Evolutionary conservation across 2,329 filamentous ascomycete genomes (phyloP), one percentile per base, ranked within the genome.

Genomic region (Colletotrichum paranaense): DNA sequence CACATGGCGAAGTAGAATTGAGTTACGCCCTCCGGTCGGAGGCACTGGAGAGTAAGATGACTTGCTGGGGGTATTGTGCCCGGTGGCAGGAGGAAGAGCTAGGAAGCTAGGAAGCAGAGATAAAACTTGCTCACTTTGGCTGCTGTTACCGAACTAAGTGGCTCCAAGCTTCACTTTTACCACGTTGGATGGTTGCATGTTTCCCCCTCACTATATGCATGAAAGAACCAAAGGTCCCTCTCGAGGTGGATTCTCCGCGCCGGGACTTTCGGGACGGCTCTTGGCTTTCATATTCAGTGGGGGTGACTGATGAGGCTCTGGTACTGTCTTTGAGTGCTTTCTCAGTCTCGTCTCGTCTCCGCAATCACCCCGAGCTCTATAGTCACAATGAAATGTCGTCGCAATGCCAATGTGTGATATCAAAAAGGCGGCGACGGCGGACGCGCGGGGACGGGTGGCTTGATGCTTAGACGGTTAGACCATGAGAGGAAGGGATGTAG

Each of bases 91-190:
- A 52, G 46, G 38, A 42, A 42, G 5, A 35, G 16, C 38, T 49
- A 28, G 8, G 28, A 35, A 35, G 16, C 38, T 49, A 28, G 8
- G 28, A 35, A 26, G 14, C 49, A 9, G 38, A 26, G 42, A 49
- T 56, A 56, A 65, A 65, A 65, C 49, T 65, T 65, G 62, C 62
- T 65, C 62, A 65, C 62, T 62, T 4, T 49, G 19, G 14, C 14
- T 42, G 38, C 5, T 42, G 7, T 42, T 53, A 30, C n/a, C 35
- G 12, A 22, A 9, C 49, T 5, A 5, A 56, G 16, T 64, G 35
- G 60, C 60, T 63, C 19, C 19, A 52, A 38, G 30, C 42, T 49
- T 49, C 42, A 14, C 60, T 63, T 52, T 6, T 9, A 28, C 7
- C 24, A 26, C 16, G 28, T 30, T 32, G 9, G 6, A 42, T 22